Evolutionary conservation across 1,284 basidiomycete genomes (phyloP), one percentile per base, ranked within the genome.

Genomic region (Inonotus hispidus): DNA sequence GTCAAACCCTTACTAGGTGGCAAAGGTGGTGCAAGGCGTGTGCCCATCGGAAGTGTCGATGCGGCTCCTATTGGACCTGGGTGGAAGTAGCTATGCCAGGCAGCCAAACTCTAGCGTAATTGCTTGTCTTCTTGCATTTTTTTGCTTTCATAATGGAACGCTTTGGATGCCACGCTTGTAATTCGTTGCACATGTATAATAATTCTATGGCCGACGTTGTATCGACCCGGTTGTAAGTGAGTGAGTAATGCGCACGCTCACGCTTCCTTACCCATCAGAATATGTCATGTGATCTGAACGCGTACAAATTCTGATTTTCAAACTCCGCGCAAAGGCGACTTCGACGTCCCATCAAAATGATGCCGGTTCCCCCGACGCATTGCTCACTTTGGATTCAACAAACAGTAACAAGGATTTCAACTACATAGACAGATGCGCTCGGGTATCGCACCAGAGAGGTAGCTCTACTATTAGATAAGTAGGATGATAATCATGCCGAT

Each of bases 41-140:
- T 68, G n/a, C 67, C 66, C 25, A 62, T 67, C 47, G 67, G 65
- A 11, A 65, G 64, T 46, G 63, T 64, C 23, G 66, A 64, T 53
- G 67, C 65, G 10, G 64, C 64, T 43, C 63, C 63, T 25, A 64
- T 64, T 46, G 62, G 61, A 35, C 61, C 52, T 53, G 61, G 61
- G n/a, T 63, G 62, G 62, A 63, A 63, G 43, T 63, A n/a, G 19
- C 6, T 43, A 21, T 43, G 3, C 41, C 19, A 1, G 41, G 11
- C 16, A 3, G 4, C 32, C 8, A 3, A 32, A 32, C 32, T 4
- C 32, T 32, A 32, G 6, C 16, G 41, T 8, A 21, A 1, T n/a
- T n/a, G 19, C 19, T 43, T 43, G 19, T n/a, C n/a, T 43, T 43
- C 16, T 21, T 43, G 16, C 16, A 43, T 21, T 43, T 43, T 7